A percentile compares a stretch with the other conserved stretches of the same genome.
These are phyloP conservation scores for Tulasnella sp. DNA, from an alignment of 768 basidiomycete genomes.

Conservation along the genomic window DNA sequence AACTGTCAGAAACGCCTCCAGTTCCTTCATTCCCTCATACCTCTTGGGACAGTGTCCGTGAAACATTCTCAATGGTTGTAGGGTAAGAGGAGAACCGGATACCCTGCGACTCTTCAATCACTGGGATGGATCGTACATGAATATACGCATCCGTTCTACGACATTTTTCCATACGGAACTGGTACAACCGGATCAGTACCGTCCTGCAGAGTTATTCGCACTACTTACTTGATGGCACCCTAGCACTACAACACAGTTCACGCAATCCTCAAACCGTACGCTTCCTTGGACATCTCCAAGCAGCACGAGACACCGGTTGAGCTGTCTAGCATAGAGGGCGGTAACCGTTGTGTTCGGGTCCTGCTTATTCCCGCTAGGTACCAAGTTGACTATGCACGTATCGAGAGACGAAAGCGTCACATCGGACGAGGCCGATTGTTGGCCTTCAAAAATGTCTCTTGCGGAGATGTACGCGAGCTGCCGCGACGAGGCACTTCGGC, in stretches of 20 bases:
- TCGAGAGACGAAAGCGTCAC: not conserved
- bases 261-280: slow-evolving; percentile 1
- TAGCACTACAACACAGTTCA: not conserved
- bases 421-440: not conserved
- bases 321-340: not conserved
- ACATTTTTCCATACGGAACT: slow-evolving; percentile 3
- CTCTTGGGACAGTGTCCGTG: not conserved
- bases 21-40: not conserved
- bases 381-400: not conserved
- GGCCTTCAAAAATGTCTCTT: not conserved
- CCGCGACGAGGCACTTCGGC: not conserved
- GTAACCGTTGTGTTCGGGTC: not conserved
- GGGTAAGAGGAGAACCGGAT: not conserved
- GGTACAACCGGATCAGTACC: not conserved
- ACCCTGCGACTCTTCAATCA: not conserved
- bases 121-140: not conserved
- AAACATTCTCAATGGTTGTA: not conserved
- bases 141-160: not conserved
- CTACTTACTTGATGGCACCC: not conserved
- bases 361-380: not conserved
- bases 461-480: not conserved
- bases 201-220: not conserved
- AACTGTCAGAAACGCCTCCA: not conserved
- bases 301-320: not conserved
- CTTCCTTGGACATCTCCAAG: not conserved